Base-by-base conservation (phyloP, 2,329 filamentous ascomycete species). In the Hypomyces perniciosus region DNA sequence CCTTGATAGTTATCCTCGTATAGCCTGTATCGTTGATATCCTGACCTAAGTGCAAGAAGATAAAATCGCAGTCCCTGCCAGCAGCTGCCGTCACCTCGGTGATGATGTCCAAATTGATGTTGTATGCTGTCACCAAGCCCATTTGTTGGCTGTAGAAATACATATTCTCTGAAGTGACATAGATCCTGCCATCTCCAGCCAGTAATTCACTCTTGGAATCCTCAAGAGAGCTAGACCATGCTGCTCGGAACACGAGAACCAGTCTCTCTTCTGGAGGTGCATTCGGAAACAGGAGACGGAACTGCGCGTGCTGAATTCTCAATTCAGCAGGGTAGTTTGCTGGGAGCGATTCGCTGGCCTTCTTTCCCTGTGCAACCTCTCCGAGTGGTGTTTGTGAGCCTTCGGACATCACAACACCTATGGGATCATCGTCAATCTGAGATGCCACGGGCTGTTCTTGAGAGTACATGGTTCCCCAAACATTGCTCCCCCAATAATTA, bases 101-200 rank as follows among this genome's bases (percentile, higher is more conserved):
- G 51, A 99, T 89, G 44, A 80, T 83, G 49, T 84, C 79, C 51
- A 99, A 75, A 49, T 79, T 83, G 46, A 95, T 81, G 12, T 81
- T 81, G 46, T 90, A 92, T 1, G 92, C 88, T 34, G 96, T 77
- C 1, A 97, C 86, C 5, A 99, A 78, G 5, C 93, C 93, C 65
- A 96, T 84, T 63, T 96, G 88, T 62, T 97, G 88, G 60, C 91
- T 95, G 69, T 96, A 99, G 64, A 99, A 97, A 68, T 95, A 97
- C 65, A 99, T 84, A 57, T 91, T 87, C 55, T 86, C 84, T 0
- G 85, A 78, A 1, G 92, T 97, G 53, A 96, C 84, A 65, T 95
- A 99, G 27, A 95, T 84, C 48, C 93, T 83, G 1, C 93, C 80
- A 50, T 79, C 79, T 13, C 79, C 78, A 26, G 75, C 70, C 58